These are phyloP conservation scores for Naganishia antarctica DNA, from an alignment of 768 basidiomycete species.

Conservation along the genomic window DNA sequence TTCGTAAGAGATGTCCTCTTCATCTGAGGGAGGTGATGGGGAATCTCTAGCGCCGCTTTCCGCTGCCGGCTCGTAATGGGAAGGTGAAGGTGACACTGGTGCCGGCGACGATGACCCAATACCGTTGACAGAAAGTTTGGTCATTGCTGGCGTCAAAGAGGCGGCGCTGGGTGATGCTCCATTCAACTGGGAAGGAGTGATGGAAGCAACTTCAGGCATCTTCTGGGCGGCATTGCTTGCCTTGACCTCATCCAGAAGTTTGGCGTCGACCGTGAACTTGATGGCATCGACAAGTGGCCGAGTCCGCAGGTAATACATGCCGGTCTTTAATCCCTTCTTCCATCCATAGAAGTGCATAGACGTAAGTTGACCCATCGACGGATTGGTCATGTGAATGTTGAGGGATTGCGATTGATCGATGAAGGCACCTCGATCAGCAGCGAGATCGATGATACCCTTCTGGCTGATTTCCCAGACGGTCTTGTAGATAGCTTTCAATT, in stretches of 20 bases:
- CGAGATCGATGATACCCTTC: constrained; percentile 95
- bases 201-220: background rate
- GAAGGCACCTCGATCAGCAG: constrained; percentile 97
- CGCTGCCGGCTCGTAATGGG: constrained; percentile 9
- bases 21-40: constrained; percentile 33
- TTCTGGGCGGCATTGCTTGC: constrained; percentile 26
- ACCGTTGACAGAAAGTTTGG: constrained; percentile 18
- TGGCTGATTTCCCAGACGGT: constrained; percentile 99
- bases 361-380: constrained; percentile 78
- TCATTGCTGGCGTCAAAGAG: constrained; percentile 18
- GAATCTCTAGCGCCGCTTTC: constrained; percentile 5
- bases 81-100: constrained; percentile 15
- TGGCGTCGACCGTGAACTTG: constrained; percentile 93
- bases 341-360: constrained; percentile 70
- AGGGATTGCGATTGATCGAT: constrained; percentile 94
- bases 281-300: constrained; percentile 91
- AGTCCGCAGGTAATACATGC: constrained; percentile 91
- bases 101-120: background rate
- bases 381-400: constrained; percentile 85
- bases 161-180: constrained; percentile 5
- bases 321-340: constrained; percentile 99
- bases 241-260: constrained; percentile 59
- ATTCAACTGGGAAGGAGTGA: background rate
- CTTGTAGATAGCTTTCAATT: constrained; percentile 97
- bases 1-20: constrained; percentile 48